These are phyloP conservation scores for Beauveria sp. DNA, from an alignment of 2,329 filamentous ascomycete genomes.

Conservation along the genomic window DNA sequence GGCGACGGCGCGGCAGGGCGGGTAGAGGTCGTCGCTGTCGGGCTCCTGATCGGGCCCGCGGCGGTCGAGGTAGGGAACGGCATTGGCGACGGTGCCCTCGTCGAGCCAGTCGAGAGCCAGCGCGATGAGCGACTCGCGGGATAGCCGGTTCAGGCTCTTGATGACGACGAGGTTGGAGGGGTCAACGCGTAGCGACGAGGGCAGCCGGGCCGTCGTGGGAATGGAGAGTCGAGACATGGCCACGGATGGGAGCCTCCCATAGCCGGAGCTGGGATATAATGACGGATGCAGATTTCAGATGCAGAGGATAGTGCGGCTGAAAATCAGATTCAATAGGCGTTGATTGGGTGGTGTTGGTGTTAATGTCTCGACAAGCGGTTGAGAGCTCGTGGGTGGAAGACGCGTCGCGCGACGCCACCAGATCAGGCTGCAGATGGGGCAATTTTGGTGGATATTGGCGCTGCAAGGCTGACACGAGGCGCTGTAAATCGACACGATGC, in stretches of 20 bases:
- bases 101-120: slow-evolving; percentile 74
- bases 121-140: slow-evolving; percentile 62
- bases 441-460: neutral
- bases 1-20: slow-evolving; percentile 55
- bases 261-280: neutral
- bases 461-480: neutral
- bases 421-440: neutral
- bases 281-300: neutral
- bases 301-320: neutral
- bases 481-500: neutral
- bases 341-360: neutral
- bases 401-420: neutral
- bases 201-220: slow-evolving; percentile 63
- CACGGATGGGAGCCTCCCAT: neutral
- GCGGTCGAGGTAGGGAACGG: slow-evolving; percentile 28
- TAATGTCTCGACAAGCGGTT: neutral
- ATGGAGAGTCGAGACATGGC: slow-evolving; percentile 52
- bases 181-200: slow-evolving; percentile 62
- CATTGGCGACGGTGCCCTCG: slow-evolving; percentile 53
- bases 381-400: neutral
- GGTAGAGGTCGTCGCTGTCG: slow-evolving; percentile 59
- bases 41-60: slow-evolving; percentile 39
- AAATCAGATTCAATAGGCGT: neutral
- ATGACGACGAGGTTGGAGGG: slow-evolving; percentile 55
- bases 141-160: slow-evolving; percentile 62